Conservation (phyloP, 805 yeast species). For the Starmerella bombicola region DNA sequence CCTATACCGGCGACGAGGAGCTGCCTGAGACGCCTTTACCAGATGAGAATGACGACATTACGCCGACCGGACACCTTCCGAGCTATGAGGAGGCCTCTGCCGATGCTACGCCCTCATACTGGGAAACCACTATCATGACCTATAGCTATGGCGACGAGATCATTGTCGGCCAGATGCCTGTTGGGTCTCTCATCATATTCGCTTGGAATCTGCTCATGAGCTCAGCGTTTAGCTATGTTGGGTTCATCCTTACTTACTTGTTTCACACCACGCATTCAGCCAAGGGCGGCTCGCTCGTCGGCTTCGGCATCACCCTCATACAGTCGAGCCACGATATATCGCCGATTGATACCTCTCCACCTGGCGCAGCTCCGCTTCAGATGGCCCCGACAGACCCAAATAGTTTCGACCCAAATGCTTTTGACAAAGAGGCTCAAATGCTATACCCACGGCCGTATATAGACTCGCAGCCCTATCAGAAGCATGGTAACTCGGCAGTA, state of each 20-base stretch:
- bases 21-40: slow-evolving; percentile 19
- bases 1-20: slow-evolving; percentile 19
- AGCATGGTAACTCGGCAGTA: slow-evolving; percentile 5
- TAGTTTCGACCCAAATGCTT: slow-evolving; percentile 27
- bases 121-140: slow-evolving; percentile 79
- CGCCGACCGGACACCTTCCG: slow-evolving; percentile 53
- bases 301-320: slow-evolving; percentile 74
- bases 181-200: slow-evolving; percentile 78
- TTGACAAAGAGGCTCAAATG: slow-evolving; percentile 1
- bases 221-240: slow-evolving; percentile 85
- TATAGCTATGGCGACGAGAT: slow-evolving; percentile 75
- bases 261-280: slow-evolving; percentile 96
- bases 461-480: neutral
- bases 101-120: slow-evolving; percentile 90
- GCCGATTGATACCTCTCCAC: slow-evolving; percentile 31
- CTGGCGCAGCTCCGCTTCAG: slow-evolving; percentile 27
- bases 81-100: slow-evolving; percentile 90
- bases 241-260: slow-evolving; percentile 78
- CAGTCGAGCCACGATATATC: slow-evolving; percentile 51
- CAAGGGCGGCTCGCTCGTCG: slow-evolving; percentile 86
- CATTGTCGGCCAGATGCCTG: slow-evolving; percentile 90
- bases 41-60: slow-evolving; percentile 20
- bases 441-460: neutral
- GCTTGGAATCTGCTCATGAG: slow-evolving; percentile 84
- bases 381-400: slow-evolving; percentile 49